These are phyloP conservation scores for Picea abies DNA, from an alignment of 83 land plant genomes.

Conservation along the genomic window DNA sequence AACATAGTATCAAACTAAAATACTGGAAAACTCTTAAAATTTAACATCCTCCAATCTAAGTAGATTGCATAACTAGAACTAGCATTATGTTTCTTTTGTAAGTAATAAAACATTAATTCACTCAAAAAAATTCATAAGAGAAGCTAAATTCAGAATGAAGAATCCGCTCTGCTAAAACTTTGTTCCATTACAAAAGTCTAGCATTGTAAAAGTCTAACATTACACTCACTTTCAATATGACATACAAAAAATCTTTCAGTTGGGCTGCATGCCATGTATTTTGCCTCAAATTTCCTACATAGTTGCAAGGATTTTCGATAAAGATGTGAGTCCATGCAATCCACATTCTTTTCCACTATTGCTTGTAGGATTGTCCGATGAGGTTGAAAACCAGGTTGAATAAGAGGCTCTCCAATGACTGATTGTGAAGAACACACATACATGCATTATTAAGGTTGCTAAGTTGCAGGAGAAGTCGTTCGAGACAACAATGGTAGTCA, in stretches of 20 bases:
- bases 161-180: background rate
- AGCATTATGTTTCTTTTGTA: too few species aligned
- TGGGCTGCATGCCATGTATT: conserved; percentile 17
- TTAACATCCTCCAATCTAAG: too few species aligned
- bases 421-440: too few species aligned
- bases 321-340: conserved; percentile 67
- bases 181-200: background rate
- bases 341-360: conserved; percentile 64
- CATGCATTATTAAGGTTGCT: too few species aligned
- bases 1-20: too few species aligned
- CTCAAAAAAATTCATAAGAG: background rate
- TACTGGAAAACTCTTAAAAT: too few species aligned
- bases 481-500: too few species aligned
- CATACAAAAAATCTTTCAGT: background rate
- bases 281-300: conserved; percentile 41
- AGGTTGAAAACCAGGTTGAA: conserved; percentile 27
- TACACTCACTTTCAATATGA: too few species aligned
- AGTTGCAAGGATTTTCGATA: conserved; percentile 59
- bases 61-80: too few species aligned
- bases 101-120: background rate
- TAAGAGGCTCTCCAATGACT: conserved; percentile 74
- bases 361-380: background rate
- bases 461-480: too few species aligned
- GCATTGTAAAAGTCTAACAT: background rate
- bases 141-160: background rate